Conservation (phyloP, 2,329 filamentous ascomycete species). For the Dothistroma septosporum region DNA sequence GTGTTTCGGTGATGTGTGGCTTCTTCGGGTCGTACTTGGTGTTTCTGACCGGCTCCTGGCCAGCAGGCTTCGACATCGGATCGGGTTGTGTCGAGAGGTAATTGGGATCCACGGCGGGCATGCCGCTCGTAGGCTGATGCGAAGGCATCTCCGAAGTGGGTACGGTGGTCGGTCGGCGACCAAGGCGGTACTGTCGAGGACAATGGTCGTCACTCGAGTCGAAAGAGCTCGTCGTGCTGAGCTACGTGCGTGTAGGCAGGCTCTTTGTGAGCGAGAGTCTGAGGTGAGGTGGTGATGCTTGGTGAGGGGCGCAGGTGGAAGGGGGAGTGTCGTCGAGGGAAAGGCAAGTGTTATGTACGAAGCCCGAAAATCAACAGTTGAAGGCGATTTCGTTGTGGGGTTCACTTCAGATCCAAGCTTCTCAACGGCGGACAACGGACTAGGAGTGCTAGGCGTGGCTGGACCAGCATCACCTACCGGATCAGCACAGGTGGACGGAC, state of each 20-base stretch:
- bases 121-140: constrained; percentile 43
- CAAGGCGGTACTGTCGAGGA: background rate
- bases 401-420: background rate
- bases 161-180: constrained; percentile 1
- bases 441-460: background rate
- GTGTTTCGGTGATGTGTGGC: constrained; percentile 78
- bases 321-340: background rate
- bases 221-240: background rate
- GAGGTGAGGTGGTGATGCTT: background rate
- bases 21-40: constrained; percentile 61
- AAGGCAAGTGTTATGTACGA: constrained; percentile 1
- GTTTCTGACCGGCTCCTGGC: constrained; percentile 50
- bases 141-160: constrained; percentile 45
- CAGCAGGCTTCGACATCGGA: constrained; percentile 43
- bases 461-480: background rate
- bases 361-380: background rate
- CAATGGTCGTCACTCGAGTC: background rate
- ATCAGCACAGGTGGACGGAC: background rate
- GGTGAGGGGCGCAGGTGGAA: background rate
- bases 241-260: background rate
- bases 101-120: constrained; percentile 16
- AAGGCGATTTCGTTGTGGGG: constrained; percentile 5
- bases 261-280: background rate
- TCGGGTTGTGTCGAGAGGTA: constrained; percentile 30
- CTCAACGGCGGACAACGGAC: background rate